Base-by-base conservation (phyloP, 805 yeast species). In the Candida tibetensis region DNA sequence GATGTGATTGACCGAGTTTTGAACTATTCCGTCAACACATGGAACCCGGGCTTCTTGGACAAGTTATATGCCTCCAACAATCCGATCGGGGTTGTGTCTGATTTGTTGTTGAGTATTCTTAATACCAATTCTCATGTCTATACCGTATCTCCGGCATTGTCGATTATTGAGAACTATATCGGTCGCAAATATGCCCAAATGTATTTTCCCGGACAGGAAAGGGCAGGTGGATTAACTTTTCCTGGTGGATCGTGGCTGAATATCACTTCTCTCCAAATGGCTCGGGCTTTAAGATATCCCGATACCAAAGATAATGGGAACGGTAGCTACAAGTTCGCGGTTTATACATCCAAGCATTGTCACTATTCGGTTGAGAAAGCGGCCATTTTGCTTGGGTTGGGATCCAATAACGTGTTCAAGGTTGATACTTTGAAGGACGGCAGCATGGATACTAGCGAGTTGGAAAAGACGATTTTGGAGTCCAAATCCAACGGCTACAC, bases 201-300 rank as follows among this genome's bases (percentile, higher is more conserved):
- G 51, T 85, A 83, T 60, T 84, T 72, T 49, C 50, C 42, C 13
- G 47, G 48, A 17, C 74, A 73, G 4, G 63, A 63, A 2, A 64
- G 67, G 22, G 76, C 90, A 31, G 95, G 95, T 17, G 95, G 95
- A 0, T 64, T 87, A 47, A 87, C 95, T 0, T 84, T 86, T 55
- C 75, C 88, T 15, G 95, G 95, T 14, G 95, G 95, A 0, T 82
- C 91, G 4, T 86, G 89, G 81, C 84, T 95, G 5, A 86, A 86
- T 58, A 74, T 83, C 37, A 86, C 93, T 2, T 76, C 86, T 41
- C 53, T 87, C 62, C 90, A 85, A 45, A 79, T 67, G 81, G 95
- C 95, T 0, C 67, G 95, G 48, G 69, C 83, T 29, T 61, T 72
- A 28, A 57, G 72, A 43, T 82, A 52, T 52, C 95, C 95, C 0